These are phyloP conservation scores for Arctostaphylos glauca DNA, from an alignment of 148 eudicot genomes.

Conservation along the genomic window DNA sequence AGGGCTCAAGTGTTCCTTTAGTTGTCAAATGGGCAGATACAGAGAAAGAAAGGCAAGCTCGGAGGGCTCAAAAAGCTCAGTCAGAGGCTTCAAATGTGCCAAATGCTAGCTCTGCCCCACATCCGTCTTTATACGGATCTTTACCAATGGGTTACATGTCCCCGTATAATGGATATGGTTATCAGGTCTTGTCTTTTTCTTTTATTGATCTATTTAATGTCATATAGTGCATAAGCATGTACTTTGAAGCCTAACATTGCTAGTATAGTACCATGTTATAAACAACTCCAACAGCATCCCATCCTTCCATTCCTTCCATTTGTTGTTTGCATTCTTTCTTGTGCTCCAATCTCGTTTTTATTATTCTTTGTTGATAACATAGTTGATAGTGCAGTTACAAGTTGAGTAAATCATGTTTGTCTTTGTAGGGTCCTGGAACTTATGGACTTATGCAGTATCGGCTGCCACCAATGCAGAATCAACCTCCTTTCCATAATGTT, in stretches of 20 bases:
- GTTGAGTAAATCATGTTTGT: constrained; percentile 20
- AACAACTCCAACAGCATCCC: neutral
- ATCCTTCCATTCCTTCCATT: neutral
- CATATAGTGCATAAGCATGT: neutral
- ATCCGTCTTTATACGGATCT: constrained; percentile 65
- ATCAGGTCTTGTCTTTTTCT: constrained; percentile 61
- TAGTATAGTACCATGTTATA: neutral
- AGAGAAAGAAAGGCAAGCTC: constrained; percentile 88
- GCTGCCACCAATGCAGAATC: constrained; percentile 73
- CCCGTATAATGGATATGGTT: constrained; percentile 85
- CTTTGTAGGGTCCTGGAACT: constrained; percentile 68
- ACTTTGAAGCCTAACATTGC: neutral
- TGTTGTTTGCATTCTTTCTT: constrained; percentile 11
- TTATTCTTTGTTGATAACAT: constrained; percentile 7
- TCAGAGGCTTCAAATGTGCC: constrained; percentile 46
- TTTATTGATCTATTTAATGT: neutral
- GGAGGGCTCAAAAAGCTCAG: constrained; percentile 76
- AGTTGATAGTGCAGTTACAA: constrained; percentile 6
- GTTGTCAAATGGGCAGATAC: constrained; percentile 99
- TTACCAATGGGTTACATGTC: constrained; percentile 82
- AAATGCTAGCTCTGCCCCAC: constrained; percentile 52
- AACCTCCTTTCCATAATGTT: constrained; percentile 53
- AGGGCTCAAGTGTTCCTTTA: constrained; percentile 90
- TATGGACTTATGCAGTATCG: constrained; percentile 88
- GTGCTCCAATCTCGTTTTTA: constrained; percentile 5